phyloP scores from a whole-genome alignment of 805 yeast genomes.

The Wickerhamomyces rabaulensis region DNA sequence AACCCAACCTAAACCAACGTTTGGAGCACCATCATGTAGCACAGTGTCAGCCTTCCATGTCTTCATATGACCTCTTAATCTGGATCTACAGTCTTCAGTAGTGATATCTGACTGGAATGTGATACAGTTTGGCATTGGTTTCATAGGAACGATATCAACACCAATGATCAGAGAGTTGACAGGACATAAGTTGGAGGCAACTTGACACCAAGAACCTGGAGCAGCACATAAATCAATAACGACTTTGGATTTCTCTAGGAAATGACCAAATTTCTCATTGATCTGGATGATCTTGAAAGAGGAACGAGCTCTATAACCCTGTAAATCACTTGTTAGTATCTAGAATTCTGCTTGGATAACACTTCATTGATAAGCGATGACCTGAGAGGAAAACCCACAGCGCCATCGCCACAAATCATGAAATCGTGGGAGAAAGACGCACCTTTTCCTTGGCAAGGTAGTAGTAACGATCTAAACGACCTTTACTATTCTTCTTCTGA shows the following conservation, averaged over 20 bases:
- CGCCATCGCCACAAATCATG: too few species aligned
- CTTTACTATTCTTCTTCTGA: constrained; percentile 94
- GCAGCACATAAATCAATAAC: constrained; percentile 98
- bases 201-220: constrained; percentile 99
- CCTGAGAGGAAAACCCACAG: background rate
- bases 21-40: constrained; percentile 99
- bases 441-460: constrained; percentile 89
- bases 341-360: background rate
- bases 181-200: constrained; percentile 91
- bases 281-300: constrained; percentile 93
- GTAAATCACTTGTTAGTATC: constrained; percentile 5
- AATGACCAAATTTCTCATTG: constrained; percentile 95
- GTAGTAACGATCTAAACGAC: constrained; percentile 98
- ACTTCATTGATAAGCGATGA: background rate
- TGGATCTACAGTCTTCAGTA: constrained; percentile 95
- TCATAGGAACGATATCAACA: constrained; percentile 98
- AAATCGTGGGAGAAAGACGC: constrained; percentile 1
- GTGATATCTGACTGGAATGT: constrained; percentile 97
- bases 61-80: constrained; percentile 90
- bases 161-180: constrained; percentile 91
- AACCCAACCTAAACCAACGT: constrained; percentile 99
- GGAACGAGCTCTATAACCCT: constrained; percentile 97
- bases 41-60: constrained; percentile 99
- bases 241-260: constrained; percentile 88
- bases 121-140: constrained; percentile 90